phyloP scores from a whole-genome alignment of 2,329 filamentous ascomycete species.

The Hyphodiscus sp. region DNA sequence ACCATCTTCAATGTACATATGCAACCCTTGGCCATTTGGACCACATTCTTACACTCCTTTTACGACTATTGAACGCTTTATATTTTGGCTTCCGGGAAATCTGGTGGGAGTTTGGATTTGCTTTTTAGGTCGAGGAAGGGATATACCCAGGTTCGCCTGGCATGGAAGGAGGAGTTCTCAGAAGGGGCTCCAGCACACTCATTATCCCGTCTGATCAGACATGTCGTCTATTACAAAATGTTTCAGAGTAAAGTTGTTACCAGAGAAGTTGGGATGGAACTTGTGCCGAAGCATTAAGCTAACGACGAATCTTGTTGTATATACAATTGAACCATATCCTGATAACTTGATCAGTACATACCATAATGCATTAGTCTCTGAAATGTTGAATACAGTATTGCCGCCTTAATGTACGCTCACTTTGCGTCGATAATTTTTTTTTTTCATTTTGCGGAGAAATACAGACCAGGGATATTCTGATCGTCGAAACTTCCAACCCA shows the following conservation, averaged over 20 bases:
- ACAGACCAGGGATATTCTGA: neutral
- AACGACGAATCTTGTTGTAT: neutral
- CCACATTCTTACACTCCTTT: constrained; percentile 24
- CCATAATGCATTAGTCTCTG: neutral
- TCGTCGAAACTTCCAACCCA: neutral
- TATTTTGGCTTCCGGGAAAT: constrained; percentile 15
- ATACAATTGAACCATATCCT: neutral
- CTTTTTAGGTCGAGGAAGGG: constrained; percentile 1
- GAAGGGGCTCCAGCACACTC: neutral
- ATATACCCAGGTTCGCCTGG: neutral
- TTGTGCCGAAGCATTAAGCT: neutral
- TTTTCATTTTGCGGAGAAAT: neutral
- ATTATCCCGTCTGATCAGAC: neutral
- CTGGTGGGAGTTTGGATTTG: constrained; percentile 12
- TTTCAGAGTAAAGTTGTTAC: neutral
- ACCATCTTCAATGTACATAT: constrained; percentile 22
- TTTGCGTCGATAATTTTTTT: neutral
- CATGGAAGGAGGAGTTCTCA: neutral
- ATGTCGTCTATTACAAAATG: neutral
- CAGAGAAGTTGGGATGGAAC: neutral
- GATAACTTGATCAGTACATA: neutral
- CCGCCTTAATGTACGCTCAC: neutral
- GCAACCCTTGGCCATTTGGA: constrained; percentile 11
- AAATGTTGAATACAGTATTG: neutral
- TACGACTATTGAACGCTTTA: constrained; percentile 13